Percentiles rank a stretch among this genome's conserved stretches.
phyloP scores from a whole-genome alignment of 2,329 filamentous ascomycete genomes.

The Nigrograna mackinnonii region DNA sequence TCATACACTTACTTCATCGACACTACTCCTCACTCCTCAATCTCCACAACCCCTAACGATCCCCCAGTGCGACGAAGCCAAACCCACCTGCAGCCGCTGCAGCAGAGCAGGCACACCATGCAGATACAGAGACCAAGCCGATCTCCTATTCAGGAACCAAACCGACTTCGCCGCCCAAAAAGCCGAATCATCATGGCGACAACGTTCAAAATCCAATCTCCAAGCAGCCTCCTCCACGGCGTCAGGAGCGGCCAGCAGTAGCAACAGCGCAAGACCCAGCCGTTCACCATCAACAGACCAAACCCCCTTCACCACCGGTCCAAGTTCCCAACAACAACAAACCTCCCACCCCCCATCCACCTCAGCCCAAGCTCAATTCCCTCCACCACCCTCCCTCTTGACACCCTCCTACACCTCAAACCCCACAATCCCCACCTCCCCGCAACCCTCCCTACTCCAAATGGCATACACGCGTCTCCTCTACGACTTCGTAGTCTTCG shows the following conservation, averaged over 20 bases:
- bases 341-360: too few species aligned
- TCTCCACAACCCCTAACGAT: too few species aligned
- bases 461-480: slow-evolving; percentile 34
- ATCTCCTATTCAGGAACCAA: slow-evolving; percentile 38
- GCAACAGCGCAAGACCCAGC: too few species aligned
- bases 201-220: slow-evolving; percentile 31
- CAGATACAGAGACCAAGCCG: slow-evolving; percentile 35
- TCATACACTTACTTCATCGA: too few species aligned
- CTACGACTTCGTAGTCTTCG: slow-evolving; percentile 32
- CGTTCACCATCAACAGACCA: too few species aligned
- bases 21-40: too few species aligned
- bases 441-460: slow-evolving; percentile 24
- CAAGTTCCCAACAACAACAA: too few species aligned
- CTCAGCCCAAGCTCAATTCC: too few species aligned
- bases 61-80: slow-evolving; percentile 40
- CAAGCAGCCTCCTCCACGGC: slow-evolving; percentile 14
- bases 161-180: slow-evolving; percentile 35
- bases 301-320: too few species aligned
- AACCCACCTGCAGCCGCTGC: slow-evolving; percentile 33
- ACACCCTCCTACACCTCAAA: too few species aligned
- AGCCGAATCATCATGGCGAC: slow-evolving; percentile 37
- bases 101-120: slow-evolving; percentile 29
- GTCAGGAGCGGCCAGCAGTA: slow-evolving; percentile 13
- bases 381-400: too few species aligned
- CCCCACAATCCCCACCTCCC: too few species aligned